Conservation (phyloP, 305 asterid species). For the Salvia sclarea region DNA sequence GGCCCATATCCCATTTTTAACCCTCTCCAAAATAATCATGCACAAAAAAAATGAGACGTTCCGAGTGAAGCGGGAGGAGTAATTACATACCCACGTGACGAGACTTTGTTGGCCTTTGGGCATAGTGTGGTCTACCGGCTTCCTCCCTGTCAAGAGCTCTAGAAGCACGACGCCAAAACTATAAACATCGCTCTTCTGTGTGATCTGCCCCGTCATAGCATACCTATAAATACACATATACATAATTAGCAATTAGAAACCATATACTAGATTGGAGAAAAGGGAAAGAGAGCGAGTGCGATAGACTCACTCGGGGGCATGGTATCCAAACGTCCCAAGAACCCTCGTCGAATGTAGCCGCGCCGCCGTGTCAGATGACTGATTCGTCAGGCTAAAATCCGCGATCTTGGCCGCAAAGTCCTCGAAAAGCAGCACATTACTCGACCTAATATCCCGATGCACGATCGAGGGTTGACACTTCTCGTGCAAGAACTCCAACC, state of each 20-base stretch:
- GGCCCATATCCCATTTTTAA: no score
- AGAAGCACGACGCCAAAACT: constrained; percentile 87
- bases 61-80: no score
- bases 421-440: constrained; percentile 80
- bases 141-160: constrained; percentile 78
- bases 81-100: constrained; percentile 93
- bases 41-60: no score
- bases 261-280: no score
- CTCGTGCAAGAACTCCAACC: constrained; percentile 71
- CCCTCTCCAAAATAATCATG: no score
- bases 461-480: constrained; percentile 69
- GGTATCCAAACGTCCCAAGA: constrained; percentile 85
- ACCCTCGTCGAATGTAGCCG: constrained; percentile 89
- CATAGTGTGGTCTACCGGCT: constrained; percentile 94
- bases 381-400: constrained; percentile 80
- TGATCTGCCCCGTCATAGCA: constrained; percentile 91
- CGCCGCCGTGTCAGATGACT: constrained; percentile 87
- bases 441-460: constrained; percentile 86
- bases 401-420: constrained; percentile 75
- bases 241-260: no score
- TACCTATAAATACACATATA: no score
- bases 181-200: constrained; percentile 86
- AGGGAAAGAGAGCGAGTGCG: no score
- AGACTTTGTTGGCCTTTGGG: constrained; percentile 92
- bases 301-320: constrained; percentile 74